A percentile compares a stretch with the other conserved stretches of the same genome.
Evolutionary conservation across 2,329 filamentous ascomycete genomes (phyloP).

Genomic region (Mycocentrospora acerina): DNA sequence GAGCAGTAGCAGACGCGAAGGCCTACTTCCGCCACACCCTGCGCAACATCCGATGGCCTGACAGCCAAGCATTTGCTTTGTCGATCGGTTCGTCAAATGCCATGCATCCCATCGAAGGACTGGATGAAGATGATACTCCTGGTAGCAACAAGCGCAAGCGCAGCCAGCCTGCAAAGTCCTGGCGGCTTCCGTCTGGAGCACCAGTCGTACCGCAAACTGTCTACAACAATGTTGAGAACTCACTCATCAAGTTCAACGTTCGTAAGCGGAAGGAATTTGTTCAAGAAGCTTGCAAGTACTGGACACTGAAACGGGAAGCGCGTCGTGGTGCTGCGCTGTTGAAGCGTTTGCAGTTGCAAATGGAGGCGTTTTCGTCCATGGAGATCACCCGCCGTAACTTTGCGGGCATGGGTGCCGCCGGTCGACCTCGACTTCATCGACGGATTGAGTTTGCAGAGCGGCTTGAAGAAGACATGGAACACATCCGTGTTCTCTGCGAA

Average conservation of each 20-base stretch:
- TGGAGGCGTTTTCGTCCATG: slow-evolving; percentile 97
- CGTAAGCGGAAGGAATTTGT: slow-evolving; percentile 90
- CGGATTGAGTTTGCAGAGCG: slow-evolving; percentile 86
- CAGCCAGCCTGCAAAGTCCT: slow-evolving; percentile 63
- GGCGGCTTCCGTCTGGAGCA: slow-evolving; percentile 92
- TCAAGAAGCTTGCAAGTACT: slow-evolving; percentile 92
- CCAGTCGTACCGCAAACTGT: slow-evolving; percentile 90
- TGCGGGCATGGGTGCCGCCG: slow-evolving; percentile 86
- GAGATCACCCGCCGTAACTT: slow-evolving; percentile 95
- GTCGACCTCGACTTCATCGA: slow-evolving; percentile 72
- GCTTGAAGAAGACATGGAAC: slow-evolving; percentile 74
- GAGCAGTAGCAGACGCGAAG: slow-evolving; percentile 78
- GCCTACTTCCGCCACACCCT: slow-evolving; percentile 88
- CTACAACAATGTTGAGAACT: slow-evolving; percentile 80
- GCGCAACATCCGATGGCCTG: slow-evolving; percentile 87
- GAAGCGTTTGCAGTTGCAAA: slow-evolving; percentile 89
- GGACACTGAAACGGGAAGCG: slow-evolving; percentile 94
- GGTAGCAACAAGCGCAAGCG: slow-evolving; percentile 62
- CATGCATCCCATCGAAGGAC: slow-evolving; percentile 53
- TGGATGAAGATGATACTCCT: slow-evolving; percentile 53
- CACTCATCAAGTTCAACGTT: slow-evolving; percentile 78
- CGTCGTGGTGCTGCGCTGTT: slow-evolving; percentile 86
- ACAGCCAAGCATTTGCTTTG: slow-evolving; percentile 80
- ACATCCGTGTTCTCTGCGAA: slow-evolving; percentile 69
- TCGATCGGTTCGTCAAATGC: slow-evolving; percentile 72